phyloP scores from a whole-genome alignment of 2,329 filamentous ascomycete genomes.

The Aspergillus sp. region DNA sequence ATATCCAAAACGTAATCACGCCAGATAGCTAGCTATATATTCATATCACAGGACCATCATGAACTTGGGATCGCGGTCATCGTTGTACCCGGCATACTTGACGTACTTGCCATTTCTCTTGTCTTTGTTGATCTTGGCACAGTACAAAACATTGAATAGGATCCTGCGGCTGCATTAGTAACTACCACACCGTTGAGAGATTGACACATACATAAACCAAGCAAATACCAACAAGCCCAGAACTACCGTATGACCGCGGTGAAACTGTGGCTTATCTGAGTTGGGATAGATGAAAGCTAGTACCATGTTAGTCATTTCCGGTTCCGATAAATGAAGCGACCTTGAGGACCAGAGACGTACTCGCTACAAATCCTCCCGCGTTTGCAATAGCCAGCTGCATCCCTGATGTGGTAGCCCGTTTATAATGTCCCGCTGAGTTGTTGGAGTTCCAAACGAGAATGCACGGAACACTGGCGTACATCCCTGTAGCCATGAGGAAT shows the following conservation, averaged over 20 bases:
- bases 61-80: conserved; percentile 65
- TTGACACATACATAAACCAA: conserved; percentile 62
- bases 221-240: conserved; percentile 60
- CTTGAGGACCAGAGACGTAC: conserved; percentile 31
- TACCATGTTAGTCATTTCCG: conserved; percentile 12
- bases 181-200: conserved; percentile 14
- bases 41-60: conserved; percentile 51
- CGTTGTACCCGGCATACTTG: conserved; percentile 56
- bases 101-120: conserved; percentile 62
- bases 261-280: conserved; percentile 57
- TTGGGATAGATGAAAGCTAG: conserved; percentile 62
- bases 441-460: conserved; percentile 67
- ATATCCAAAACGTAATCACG: not conserved
- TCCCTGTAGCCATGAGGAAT: conserved; percentile 65
- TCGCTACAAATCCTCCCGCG: conserved; percentile 65
- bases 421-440: conserved; percentile 69
- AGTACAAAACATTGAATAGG: conserved; percentile 61
- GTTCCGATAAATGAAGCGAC: not conserved
- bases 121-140: conserved; percentile 63
- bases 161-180: conserved; percentile 44
- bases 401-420: conserved; percentile 65
- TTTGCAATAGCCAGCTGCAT: conserved; percentile 68
- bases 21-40: not conserved
- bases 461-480: conserved; percentile 63
- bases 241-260: conserved; percentile 62